Evolutionary conservation across 306 rosid genomes (phyloP), one percentile per base, ranked within the genome.

Genomic region (Cucumis hystrix): DNA sequence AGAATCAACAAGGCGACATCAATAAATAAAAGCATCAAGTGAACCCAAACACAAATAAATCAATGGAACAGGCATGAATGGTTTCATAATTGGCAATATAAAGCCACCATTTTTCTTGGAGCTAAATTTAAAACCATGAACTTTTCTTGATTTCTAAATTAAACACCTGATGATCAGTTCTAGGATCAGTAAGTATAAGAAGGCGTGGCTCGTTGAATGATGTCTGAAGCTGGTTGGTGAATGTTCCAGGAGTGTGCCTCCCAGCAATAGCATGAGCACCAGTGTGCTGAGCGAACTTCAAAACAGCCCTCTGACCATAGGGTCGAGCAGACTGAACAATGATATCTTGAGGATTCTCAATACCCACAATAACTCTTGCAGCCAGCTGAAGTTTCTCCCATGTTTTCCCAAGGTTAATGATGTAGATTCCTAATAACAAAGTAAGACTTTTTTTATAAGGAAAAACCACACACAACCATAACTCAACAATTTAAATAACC

Each of bases 231-330:
- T 95, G 99, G 70, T 95, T 95, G 18, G 99, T 95, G 30, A 84
- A 47, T 63, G 97, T 94, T 56, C 98, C 97, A 0, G 98, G 97
- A 56, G 98, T 94, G 80, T 94, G 98, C 64, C 97, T 84, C 17
- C 98, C 97, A 7, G 97, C 98, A 83, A 93, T 91, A 0, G 98
- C 98, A 79, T 90, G 92, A 17, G 88, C 92, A 12, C 98, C 97
- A 10, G 97, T 94, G 82, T 90, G 85, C 79, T 94, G 91, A 39
- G 98, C 98, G 60, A 94, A 94, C 79, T 94, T 94, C 0, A 94
- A 88, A 23, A 91, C 96, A 6, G 97, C 97, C 66, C 98, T 91
- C 82, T 93, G 98, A 0, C 97, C 98, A 52, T 93, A 93, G 4
- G 97, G 98, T 80, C 97, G 84, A 0, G 98, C 98, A 17, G 98